Percentiles rank a stretch among this genome's conserved stretches.
These are phyloP conservation scores for Crassisporium funariophilum DNA, from an alignment of 768 basidiomycete genomes.

Conservation along the genomic window DNA sequence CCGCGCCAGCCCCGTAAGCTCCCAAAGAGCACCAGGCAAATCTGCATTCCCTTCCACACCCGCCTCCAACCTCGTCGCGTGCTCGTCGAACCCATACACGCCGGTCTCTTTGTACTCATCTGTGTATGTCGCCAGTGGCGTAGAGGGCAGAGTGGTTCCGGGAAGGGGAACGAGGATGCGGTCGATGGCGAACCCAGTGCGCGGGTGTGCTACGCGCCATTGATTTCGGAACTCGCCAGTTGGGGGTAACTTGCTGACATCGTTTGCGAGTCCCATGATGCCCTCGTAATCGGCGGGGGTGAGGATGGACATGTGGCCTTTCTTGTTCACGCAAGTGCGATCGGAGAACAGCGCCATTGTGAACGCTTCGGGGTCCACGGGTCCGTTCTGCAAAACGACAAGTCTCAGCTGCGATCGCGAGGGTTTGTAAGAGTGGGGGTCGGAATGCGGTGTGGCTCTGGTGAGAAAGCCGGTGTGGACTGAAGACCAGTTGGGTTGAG, in stretches of 20 bases:
- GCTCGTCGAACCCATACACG: constrained; percentile 15
- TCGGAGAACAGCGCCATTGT: constrained; percentile 12
- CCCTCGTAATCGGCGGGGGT: constrained; percentile 10
- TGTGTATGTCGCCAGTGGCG: constrained; percentile 7
- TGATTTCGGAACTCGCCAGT: constrained; percentile 11
- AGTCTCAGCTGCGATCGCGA: constrained; percentile 1
- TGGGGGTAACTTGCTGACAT: constrained; percentile 6
- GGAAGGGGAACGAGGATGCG: constrained; percentile 2
- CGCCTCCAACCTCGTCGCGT: constrained; percentile 4
- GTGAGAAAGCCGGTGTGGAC: constrained; percentile 7
- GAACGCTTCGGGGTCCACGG: constrained; percentile 9
- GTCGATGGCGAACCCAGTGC: constrained; percentile 13
- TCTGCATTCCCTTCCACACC: constrained; percentile 4
- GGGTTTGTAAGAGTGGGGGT: constrained; percentile 5
- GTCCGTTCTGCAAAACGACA: constrained; percentile 6
- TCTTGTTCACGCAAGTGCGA: constrained; percentile 6
- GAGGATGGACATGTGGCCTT: constrained; percentile 3
- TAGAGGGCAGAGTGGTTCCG: neutral
- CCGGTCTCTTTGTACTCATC: constrained; percentile 12
- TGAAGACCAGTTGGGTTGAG: constrained; percentile 11
- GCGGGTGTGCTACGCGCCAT: constrained; percentile 13
- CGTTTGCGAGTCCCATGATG: constrained; percentile 5
- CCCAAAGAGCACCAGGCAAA: constrained; percentile 11
- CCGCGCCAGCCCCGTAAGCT: constrained; percentile 11
- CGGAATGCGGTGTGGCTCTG: constrained; percentile 4